These are phyloP conservation scores for Penicillium bovifimosum DNA, from an alignment of 495 filamentous ascomycete species.

Conservation along the genomic window DNA sequence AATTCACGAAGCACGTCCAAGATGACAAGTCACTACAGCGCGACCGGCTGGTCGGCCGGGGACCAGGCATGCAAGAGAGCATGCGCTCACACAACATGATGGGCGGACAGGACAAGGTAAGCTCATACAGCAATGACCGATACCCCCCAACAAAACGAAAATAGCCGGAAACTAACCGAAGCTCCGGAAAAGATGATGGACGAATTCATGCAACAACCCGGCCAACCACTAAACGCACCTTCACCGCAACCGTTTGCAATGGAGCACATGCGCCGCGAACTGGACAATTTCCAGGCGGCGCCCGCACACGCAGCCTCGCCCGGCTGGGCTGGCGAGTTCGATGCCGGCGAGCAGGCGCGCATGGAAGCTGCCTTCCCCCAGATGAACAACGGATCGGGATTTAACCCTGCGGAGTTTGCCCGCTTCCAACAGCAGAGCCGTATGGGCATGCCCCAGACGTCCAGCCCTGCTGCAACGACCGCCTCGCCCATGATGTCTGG, in stretches of 20 bases:
- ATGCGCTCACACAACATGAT: slow-evolving; percentile 58
- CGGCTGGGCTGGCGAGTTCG: slow-evolving; percentile 67
- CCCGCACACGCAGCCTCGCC: slow-evolving; percentile 52
- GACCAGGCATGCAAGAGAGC: slow-evolving; percentile 57
- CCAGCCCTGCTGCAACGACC: slow-evolving; percentile 45
- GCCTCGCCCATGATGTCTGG: slow-evolving; percentile 46
- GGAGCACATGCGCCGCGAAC: slow-evolving; percentile 62
- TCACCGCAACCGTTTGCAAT: slow-evolving; percentile 57
- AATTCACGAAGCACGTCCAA: slow-evolving; percentile 91
- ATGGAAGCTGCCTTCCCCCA: slow-evolving; percentile 76
- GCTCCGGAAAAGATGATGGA: slow-evolving; percentile 69
- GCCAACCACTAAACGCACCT: slow-evolving; percentile 47
- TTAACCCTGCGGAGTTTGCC: slow-evolving; percentile 80
- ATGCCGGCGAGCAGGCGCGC: slow-evolving; percentile 59
- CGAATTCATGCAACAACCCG: slow-evolving; percentile 76
- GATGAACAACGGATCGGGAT: slow-evolving; percentile 51
- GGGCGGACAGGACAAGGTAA: slow-evolving; percentile 58
- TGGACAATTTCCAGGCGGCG: slow-evolving; percentile 56
- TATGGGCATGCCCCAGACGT: slow-evolving; percentile 49
- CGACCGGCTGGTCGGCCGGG: slow-evolving; percentile 73
- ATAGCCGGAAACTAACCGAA: slow-evolving; percentile 17
- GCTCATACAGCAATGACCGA: neutral
- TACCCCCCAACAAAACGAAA: neutral
- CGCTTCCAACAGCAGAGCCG: slow-evolving; percentile 70
- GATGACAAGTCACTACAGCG: slow-evolving; percentile 92